These are phyloP conservation scores for Hygrophorus russula DNA, from an alignment of 768 basidiomycete genomes.

Conservation along the genomic window DNA sequence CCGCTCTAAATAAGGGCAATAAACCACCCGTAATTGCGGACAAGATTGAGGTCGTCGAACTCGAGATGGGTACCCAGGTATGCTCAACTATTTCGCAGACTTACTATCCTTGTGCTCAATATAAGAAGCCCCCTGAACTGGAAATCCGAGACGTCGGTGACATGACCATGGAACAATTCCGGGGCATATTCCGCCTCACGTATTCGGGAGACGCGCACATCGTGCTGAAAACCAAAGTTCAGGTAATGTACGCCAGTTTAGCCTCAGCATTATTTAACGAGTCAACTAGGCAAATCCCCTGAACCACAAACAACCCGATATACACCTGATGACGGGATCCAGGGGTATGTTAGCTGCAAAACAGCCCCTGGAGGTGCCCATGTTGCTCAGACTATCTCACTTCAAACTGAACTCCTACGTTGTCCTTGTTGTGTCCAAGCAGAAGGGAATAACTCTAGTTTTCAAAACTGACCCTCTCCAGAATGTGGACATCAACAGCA, in stretches of 20 bases:
- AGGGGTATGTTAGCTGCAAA: constrained; percentile 89
- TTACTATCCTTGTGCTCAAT: not conserved
- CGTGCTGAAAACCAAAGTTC: constrained; percentile 82
- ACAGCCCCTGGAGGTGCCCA: constrained; percentile 92
- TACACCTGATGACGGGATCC: constrained; percentile 75
- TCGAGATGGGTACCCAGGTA: constrained; percentile 98
- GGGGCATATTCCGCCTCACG: constrained; percentile 92
- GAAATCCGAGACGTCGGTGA: constrained; percentile 98
- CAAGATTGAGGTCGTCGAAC: constrained; percentile 92
- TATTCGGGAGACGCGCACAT: constrained; percentile 93
- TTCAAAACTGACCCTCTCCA: constrained; percentile 99
- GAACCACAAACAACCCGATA: constrained; percentile 85
- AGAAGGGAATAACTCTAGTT: constrained; percentile 96
- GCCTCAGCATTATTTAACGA: not conserved
- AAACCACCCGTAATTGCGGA: constrained; percentile 97
- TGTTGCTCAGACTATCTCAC: constrained; percentile 94
- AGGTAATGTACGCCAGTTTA: constrained; percentile 37
- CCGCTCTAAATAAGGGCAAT: constrained; percentile 93
- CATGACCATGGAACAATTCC: constrained; percentile 88
- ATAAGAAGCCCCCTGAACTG: constrained; percentile 82
- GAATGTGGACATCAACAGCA: constrained; percentile 94
- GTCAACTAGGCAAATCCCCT: constrained; percentile 77
- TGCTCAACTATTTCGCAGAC: constrained; percentile 10
- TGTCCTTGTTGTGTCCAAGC: constrained; percentile 93
- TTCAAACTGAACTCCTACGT: constrained; percentile 93